Conservation (phyloP, 192 early-diverging fungal species). For the Backusella macrospora region DNA sequence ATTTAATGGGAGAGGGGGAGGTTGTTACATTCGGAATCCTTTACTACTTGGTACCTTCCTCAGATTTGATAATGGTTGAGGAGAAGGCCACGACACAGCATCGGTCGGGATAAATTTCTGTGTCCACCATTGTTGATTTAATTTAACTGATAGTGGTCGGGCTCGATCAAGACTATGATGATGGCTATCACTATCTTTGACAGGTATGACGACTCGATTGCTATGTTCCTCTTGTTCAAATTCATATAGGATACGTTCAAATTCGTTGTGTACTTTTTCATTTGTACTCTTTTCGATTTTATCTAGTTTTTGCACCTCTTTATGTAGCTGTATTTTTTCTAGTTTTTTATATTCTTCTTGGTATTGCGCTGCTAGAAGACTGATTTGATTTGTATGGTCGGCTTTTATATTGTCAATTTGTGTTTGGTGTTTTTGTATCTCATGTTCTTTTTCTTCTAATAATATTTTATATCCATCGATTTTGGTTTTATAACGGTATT, state of each 20-base stretch:
- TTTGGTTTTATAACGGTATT: background rate
- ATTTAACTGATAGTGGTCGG: background rate
- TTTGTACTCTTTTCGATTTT: background rate
- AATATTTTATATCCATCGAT: constrained; percentile 7
- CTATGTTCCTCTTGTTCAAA: constrained; percentile 15
- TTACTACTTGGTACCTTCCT: background rate
- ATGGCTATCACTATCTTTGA: background rate
- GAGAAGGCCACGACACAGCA: constrained; percentile 19
- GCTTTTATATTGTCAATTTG: background rate
- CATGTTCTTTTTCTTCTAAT: background rate
- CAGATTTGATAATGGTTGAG: constrained; percentile 4
- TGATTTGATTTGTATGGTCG: background rate
- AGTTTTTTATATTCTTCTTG: background rate
- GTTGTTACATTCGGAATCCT: background rate
- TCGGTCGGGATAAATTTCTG: constrained; percentile 1
- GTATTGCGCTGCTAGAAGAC: background rate
- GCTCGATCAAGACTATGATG: background rate
- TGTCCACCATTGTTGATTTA: constrained; percentile 18
- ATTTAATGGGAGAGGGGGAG: background rate
- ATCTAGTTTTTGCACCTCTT: background rate
- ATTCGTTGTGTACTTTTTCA: background rate
- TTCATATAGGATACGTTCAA: background rate
- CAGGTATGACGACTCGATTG: background rate
- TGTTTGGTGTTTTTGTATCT: constrained; percentile 4
- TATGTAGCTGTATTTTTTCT: background rate